A percentile compares a stretch with the other conserved stretches of the same genome.
Evolutionary conservation across 2,329 filamentous ascomycete genomes (phyloP).

Genomic region (Colletotrichum spinosum): DNA sequence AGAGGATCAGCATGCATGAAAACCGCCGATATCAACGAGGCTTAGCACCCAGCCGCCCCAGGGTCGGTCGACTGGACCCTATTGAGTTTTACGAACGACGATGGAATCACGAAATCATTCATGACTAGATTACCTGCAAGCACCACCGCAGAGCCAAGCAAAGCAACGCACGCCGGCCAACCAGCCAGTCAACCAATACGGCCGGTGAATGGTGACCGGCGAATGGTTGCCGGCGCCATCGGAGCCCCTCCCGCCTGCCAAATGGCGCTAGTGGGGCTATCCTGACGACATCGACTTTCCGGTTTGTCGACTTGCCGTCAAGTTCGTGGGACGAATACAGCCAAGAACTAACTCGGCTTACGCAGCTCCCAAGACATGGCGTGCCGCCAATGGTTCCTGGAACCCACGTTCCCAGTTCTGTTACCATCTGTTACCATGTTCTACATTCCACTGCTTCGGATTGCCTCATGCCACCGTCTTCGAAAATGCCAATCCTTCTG

Average conservation of each 20-base stretch:
- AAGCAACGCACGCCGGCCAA: background rate
- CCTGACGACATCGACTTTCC: constrained; percentile 39
- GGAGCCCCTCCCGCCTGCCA: constrained; percentile 22
- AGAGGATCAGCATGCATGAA: constrained; percentile 7
- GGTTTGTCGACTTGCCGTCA: background rate
- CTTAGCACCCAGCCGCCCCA: background rate
- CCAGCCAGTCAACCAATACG: background rate
- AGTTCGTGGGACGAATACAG: constrained; percentile 14
- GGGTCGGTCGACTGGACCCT: background rate
- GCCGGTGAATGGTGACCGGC: background rate
- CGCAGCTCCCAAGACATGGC: constrained; percentile 35
- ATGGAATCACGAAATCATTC: background rate
- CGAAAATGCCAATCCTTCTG: constrained; percentile 15
- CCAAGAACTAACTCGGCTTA: background rate
- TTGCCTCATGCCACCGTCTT: background rate
- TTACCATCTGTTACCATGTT: background rate
- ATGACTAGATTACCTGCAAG: background rate
- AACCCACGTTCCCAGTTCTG: constrained; percentile 1
- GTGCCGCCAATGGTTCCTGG: constrained; percentile 21
- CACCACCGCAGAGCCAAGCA: background rate
- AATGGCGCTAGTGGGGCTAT: constrained; percentile 31
- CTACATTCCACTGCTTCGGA: constrained; percentile 10
- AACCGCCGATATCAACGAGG: background rate
- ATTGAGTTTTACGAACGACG: constrained; percentile 9
- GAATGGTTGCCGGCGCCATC: constrained; percentile 15